These are phyloP conservation scores for Neopestalotiopsis rosae DNA, from an alignment of 2,329 filamentous ascomycete species.

Conservation along the genomic window DNA sequence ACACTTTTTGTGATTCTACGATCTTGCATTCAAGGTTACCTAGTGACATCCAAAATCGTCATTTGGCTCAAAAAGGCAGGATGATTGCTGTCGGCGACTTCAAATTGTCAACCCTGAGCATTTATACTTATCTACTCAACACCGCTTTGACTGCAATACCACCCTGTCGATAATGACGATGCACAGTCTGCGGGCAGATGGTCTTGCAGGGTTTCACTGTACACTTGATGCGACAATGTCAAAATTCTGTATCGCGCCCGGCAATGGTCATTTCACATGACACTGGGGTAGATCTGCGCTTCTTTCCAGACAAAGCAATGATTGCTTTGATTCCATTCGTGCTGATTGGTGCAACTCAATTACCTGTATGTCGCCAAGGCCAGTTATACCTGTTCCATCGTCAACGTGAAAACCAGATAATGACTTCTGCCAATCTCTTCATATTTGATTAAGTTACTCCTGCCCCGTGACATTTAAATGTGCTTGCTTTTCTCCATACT, in stretches of 20 bases:
- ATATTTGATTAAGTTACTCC: not conserved
- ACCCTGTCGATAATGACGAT: not conserved
- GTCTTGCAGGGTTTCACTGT: not conserved
- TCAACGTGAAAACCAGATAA: not conserved
- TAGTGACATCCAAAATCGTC: not conserved
- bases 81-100: not conserved
- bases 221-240: not conserved
- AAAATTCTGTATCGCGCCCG: not conserved
- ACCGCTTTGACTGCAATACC: conserved; percentile 1
- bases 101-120: not conserved
- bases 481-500: not conserved
- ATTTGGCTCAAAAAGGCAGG: not conserved
- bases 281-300: not conserved
- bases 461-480: not conserved
- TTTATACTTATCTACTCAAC: not conserved
- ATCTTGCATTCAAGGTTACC: not conserved
- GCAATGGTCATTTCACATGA: not conserved
- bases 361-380: not conserved
- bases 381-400: not conserved
- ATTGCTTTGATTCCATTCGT: not conserved
- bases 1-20: not conserved
- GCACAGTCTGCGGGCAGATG: not conserved
- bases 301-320: not conserved
- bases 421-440: not conserved
- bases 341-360: not conserved